Evolutionary conservation across 345 rosid species (phyloP).

Genomic region (Barbarea vulgaris): DNA sequence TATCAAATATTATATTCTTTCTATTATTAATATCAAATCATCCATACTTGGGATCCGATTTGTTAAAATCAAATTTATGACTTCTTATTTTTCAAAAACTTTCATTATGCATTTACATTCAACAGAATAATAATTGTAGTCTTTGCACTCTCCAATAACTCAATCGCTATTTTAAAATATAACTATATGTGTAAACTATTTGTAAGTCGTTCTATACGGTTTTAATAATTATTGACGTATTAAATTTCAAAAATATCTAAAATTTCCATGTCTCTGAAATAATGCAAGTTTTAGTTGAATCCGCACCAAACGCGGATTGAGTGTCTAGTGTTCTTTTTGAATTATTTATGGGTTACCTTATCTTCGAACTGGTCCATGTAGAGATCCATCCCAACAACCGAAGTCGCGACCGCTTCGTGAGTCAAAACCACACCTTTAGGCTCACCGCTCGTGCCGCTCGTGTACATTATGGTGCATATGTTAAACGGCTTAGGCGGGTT

Average conservation of each 20-base stretch:
- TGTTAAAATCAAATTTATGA: too few relatives aligned
- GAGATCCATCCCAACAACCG: slow-evolving; percentile 71
- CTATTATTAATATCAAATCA: neutral
- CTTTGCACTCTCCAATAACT: too few relatives aligned
- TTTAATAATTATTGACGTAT: too few relatives aligned
- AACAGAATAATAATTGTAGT: too few relatives aligned
- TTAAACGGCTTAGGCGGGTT: slow-evolving; percentile 62
- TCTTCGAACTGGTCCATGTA: slow-evolving; percentile 88
- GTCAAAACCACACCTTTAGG: slow-evolving; percentile 94
- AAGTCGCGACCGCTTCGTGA: slow-evolving; percentile 69
- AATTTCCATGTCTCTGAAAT: neutral
- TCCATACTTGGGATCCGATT: too few relatives aligned
- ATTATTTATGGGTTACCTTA: slow-evolving; percentile 53
- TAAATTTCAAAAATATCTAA: too few relatives aligned
- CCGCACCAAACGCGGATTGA: neutral
- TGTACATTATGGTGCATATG: slow-evolving; percentile 94
- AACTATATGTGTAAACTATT: too few relatives aligned
- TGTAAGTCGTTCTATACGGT: too few relatives aligned
- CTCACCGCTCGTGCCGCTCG: slow-evolving; percentile 97
- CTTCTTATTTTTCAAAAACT: too few relatives aligned
- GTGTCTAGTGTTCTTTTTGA: neutral
- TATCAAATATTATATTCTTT: too few relatives aligned
- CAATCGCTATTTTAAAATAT: too few relatives aligned
- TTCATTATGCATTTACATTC: too few relatives aligned
- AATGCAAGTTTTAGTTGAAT: neutral